Evolutionary conservation across 2,329 filamentous ascomycete species (phyloP).

Genomic region (Aureobasidium zeae): DNA sequence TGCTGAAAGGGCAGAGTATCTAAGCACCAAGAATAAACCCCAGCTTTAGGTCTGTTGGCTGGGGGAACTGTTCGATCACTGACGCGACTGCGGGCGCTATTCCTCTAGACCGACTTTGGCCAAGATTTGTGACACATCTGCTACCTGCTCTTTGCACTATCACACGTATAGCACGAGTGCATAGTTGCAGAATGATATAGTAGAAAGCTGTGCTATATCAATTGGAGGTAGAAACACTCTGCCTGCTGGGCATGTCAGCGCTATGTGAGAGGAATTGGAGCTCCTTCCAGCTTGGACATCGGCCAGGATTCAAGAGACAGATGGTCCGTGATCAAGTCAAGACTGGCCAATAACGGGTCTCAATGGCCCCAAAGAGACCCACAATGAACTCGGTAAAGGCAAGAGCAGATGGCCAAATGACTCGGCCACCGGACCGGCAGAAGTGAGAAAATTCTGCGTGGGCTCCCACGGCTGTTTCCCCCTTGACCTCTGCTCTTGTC

Average conservation of each 20-base stretch:
- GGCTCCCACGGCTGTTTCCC: constrained; percentile 16
- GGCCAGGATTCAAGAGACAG: constrained; percentile 13
- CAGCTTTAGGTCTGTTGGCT: constrained; percentile 13
- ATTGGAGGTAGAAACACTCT: too few relatives aligned
- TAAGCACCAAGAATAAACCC: constrained; percentile 7
- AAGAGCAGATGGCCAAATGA: constrained; percentile 16
- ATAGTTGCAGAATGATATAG: too few relatives aligned
- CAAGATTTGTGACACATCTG: constrained; percentile 1
- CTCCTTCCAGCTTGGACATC: constrained; percentile 14
- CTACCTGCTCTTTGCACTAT: too few relatives aligned
- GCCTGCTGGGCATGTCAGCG: neutral
- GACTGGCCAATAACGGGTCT: constrained; percentile 14
- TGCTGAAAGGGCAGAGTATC: neutral
- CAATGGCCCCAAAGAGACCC: constrained; percentile 1
- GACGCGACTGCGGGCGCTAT: constrained; percentile 14
- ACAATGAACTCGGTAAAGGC: constrained; percentile 14
- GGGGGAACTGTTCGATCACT: constrained; percentile 13
- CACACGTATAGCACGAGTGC: too few relatives aligned
- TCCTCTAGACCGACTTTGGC: constrained; percentile 4
- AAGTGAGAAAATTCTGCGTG: constrained; percentile 16
- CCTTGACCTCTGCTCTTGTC: constrained; percentile 16
- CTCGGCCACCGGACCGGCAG: constrained; percentile 16
- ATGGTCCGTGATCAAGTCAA: constrained; percentile 4
- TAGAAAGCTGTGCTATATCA: too few relatives aligned
- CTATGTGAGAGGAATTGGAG: constrained; percentile 6